These are phyloP conservation scores for Encephalitozoon romaleae DNA, from an alignment of 371 early-diverging fungal species.

Conservation along the genomic window DNA sequence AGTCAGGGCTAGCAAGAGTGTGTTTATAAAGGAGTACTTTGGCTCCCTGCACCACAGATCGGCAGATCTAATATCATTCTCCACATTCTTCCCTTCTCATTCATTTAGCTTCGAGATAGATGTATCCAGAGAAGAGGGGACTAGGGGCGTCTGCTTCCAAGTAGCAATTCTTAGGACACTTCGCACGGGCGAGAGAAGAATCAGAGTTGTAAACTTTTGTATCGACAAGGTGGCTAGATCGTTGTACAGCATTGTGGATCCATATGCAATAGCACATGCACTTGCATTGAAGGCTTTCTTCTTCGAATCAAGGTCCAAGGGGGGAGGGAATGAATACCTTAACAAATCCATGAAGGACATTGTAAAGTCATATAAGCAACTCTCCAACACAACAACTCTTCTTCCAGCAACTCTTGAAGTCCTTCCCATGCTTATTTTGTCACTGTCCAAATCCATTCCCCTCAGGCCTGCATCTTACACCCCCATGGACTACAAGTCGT, in stretches of 20 bases:
- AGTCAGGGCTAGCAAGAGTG: constrained; percentile 75
- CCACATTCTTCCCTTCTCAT: constrained; percentile 83
- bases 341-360: constrained; percentile 31
- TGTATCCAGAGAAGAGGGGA: constrained; percentile 72
- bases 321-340: constrained; percentile 30
- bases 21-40: constrained; percentile 47
- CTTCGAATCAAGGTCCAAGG: constrained; percentile 43
- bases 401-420: constrained; percentile 19
- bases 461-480: constrained; percentile 48
- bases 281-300: constrained; percentile 47
- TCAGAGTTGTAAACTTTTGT: constrained; percentile 80
- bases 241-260: constrained; percentile 36
- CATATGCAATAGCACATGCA: constrained; percentile 40
- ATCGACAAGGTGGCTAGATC: constrained; percentile 65
- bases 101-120: constrained; percentile 76
- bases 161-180: constrained; percentile 80
- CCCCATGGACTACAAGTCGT: constrained; percentile 51
- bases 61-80: constrained; percentile 79
- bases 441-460: constrained; percentile 50
- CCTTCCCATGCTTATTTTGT: constrained; percentile 49
- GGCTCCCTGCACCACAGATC: constrained; percentile 73
- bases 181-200: constrained; percentile 72
- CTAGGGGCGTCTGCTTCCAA: constrained; percentile 78
- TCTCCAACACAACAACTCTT: constrained; percentile 5
- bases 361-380: constrained; percentile 10